Percentiles rank a stretch among this genome's conserved stretches.
Evolutionary conservation across 257 asterid species (phyloP).

Genomic region (Vinca minor): DNA sequence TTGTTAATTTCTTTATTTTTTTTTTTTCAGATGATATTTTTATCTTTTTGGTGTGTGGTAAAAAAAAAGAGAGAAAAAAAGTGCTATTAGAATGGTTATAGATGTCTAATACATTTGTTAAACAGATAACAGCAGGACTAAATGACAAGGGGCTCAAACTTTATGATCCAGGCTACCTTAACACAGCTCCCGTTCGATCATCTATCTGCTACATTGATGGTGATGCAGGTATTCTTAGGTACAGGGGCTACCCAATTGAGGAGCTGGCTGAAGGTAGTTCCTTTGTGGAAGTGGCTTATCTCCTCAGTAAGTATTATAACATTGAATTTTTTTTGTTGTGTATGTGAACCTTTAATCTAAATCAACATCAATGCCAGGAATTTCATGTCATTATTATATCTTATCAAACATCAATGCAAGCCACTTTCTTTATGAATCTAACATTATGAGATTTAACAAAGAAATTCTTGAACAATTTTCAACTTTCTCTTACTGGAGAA

Average conservation of each 20-base stretch:
- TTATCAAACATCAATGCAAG: no score
- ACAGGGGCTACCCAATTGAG: conserved; percentile 94
- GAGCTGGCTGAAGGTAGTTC: conserved; percentile 92
- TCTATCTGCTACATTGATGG: conserved; percentile 92
- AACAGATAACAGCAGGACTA: conserved; percentile 62
- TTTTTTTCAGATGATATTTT: background rate
- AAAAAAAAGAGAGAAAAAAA: background rate
- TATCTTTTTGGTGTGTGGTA: background rate
- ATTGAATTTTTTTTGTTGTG: background rate
- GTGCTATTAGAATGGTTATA: background rate
- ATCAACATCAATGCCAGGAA: no score
- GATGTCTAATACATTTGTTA: conserved; percentile 19
- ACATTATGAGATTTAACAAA: background rate
- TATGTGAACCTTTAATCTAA: background rate
- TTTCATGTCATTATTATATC: background rate
- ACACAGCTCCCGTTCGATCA: conserved; percentile 94
- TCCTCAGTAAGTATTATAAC: conserved; percentile 53
- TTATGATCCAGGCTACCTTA: conserved; percentile 94
- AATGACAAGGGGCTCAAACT: conserved; percentile 94
- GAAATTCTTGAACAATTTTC: background rate
- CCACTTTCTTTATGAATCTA: background rate
- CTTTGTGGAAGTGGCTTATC: conserved; percentile 90
- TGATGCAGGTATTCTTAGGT: conserved; percentile 92
- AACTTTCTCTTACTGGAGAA: background rate
- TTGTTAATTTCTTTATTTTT: background rate